These are phyloP conservation scores for Arachnopeziza araneosa DNA, from an alignment of 2,329 filamentous ascomycete genomes.

Conservation along the genomic window DNA sequence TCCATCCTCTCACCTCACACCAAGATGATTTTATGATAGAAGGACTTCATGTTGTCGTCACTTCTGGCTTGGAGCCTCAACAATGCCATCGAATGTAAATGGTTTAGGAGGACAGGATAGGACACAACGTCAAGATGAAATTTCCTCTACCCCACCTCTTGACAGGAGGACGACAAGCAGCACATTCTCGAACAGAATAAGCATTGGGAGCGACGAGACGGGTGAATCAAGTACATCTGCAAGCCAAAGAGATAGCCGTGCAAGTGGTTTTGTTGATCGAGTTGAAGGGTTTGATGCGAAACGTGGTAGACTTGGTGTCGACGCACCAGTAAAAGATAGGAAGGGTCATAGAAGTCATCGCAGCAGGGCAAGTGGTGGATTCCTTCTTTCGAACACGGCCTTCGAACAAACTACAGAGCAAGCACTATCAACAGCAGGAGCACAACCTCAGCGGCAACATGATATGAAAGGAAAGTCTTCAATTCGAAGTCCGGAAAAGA, in stretches of 20 bases:
- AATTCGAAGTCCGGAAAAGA: slow-evolving; percentile 18
- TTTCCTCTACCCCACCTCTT: slow-evolving; percentile 16
- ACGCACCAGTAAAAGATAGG: slow-evolving; percentile 12
- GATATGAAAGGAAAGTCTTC: slow-evolving; percentile 20
- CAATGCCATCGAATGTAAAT: slow-evolving; percentile 23
- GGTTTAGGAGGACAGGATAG: slow-evolving; percentile 4
- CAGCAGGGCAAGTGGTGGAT: slow-evolving; percentile 26
- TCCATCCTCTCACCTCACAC: neutral
- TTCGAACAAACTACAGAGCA: slow-evolving; percentile 17
- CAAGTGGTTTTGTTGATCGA: slow-evolving; percentile 4
- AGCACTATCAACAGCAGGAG: slow-evolving; percentile 4
- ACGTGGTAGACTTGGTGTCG: neutral
- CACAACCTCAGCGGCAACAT: slow-evolving; percentile 13
- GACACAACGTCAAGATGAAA: slow-evolving; percentile 20
- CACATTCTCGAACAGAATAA: slow-evolving; percentile 21
- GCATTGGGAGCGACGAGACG: slow-evolving; percentile 37
- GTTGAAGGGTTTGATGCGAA: neutral
- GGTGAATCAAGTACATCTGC: slow-evolving; percentile 40
- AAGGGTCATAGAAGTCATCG: slow-evolving; percentile 26
- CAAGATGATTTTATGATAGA: neutral
- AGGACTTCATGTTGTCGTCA: neutral
- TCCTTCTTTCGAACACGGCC: slow-evolving; percentile 24
- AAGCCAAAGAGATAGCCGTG: slow-evolving; percentile 25
- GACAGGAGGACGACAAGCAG: slow-evolving; percentile 20
- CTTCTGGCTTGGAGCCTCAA: slow-evolving; percentile 9